Percentiles rank a stretch among this genome's conserved stretches.
Evolutionary conservation across 2,329 filamentous ascomycete genomes (phyloP).

Genomic region (Fusarium sacchari): DNA sequence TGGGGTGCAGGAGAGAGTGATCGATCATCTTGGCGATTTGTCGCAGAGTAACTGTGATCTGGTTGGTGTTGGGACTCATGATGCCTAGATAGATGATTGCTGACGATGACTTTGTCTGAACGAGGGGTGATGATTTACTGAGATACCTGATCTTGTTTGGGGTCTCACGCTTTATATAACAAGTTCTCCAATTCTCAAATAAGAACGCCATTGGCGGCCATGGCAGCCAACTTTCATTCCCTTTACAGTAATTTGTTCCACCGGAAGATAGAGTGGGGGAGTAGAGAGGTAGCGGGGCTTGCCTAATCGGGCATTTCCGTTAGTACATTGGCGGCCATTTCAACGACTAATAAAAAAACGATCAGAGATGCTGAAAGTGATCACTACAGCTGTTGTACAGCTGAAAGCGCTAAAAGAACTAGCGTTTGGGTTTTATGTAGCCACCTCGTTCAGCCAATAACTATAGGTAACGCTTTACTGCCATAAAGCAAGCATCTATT

Average conservation of each 20-base stretch:
- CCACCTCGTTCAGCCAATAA: too few relatives aligned
- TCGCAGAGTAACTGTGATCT: constrained; percentile 53
- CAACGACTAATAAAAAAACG: too few relatives aligned
- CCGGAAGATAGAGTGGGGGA: not conserved
- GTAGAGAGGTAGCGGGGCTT: not conserved
- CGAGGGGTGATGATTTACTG: fast-evolving
- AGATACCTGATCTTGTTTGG: fast-evolving
- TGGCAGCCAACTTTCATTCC: fast-evolving
- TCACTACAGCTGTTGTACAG: too few relatives aligned
- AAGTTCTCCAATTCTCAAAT: not conserved
- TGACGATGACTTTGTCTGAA: fast-evolving
- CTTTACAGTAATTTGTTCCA: not conserved
- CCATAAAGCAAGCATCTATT: too few relatives aligned
- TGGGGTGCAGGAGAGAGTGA: constrained; percentile 70
- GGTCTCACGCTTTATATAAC: fast-evolving
- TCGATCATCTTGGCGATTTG: constrained; percentile 67
- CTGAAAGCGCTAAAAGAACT: too few relatives aligned
- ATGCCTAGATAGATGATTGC: fast-evolving
- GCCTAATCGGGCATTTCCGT: not conserved
- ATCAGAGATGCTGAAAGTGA: too few relatives aligned
- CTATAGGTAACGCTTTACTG: too few relatives aligned
- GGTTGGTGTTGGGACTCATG: not conserved
- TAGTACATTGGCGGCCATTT: not conserved
- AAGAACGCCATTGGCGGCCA: not conserved
- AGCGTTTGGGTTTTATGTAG: too few relatives aligned